These are phyloP conservation scores for Uronychia setigera DNA, from an alignment of 73 alveolate genomes.

Conservation along the genomic window DNA sequence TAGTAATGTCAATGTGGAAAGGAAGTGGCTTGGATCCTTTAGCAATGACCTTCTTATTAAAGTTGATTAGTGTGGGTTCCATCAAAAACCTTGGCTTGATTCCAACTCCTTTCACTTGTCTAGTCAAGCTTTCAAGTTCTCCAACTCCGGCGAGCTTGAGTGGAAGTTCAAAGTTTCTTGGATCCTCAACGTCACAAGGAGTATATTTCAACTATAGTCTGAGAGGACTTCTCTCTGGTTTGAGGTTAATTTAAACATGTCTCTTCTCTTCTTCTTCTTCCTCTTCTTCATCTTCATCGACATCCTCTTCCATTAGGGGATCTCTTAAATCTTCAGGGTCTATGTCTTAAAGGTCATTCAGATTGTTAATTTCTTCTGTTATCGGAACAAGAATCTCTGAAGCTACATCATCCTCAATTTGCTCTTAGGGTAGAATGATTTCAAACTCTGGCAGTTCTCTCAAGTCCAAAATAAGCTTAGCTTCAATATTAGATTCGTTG, in stretches of 20 bases:
- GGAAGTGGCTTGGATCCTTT: conserved; percentile 88
- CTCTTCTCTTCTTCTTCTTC: conserved; percentile 92
- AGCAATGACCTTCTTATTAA: conserved; percentile 85
- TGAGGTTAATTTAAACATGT: conserved; percentile 71
- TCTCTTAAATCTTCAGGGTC: conserved; percentile 80
- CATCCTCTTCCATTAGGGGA: conserved; percentile 88
- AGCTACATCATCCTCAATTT: conserved; percentile 87
- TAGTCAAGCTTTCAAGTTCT: conserved; percentile 80
- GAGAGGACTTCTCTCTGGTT: conserved; percentile 64
- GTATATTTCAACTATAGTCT: conserved; percentile 77
- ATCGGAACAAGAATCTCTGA: conserved; percentile 76
- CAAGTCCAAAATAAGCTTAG: conserved; percentile 89
- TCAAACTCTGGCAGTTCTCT: conserved; percentile 93
- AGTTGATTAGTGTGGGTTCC: conserved; percentile 78
- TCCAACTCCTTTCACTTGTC: conserved; percentile 93
- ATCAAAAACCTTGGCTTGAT: conserved; percentile 88
- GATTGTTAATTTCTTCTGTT: conserved; percentile 54
- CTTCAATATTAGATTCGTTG: conserved; percentile 76
- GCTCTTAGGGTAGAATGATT: conserved; percentile 85
- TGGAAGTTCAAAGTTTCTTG: conserved; percentile 90
- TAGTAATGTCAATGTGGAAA: conserved; percentile 73
- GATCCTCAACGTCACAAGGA: conserved; percentile 87
- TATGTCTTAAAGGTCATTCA: conserved; percentile 73
- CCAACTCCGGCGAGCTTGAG: conserved; percentile 95
- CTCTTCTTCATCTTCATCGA: conserved; percentile 95